Percentiles rank a stretch among this genome's conserved stretches.
These are phyloP conservation scores for Amauroascus niger DNA, from an alignment of 2,329 filamentous ascomycete genomes.

Conservation along the genomic window DNA sequence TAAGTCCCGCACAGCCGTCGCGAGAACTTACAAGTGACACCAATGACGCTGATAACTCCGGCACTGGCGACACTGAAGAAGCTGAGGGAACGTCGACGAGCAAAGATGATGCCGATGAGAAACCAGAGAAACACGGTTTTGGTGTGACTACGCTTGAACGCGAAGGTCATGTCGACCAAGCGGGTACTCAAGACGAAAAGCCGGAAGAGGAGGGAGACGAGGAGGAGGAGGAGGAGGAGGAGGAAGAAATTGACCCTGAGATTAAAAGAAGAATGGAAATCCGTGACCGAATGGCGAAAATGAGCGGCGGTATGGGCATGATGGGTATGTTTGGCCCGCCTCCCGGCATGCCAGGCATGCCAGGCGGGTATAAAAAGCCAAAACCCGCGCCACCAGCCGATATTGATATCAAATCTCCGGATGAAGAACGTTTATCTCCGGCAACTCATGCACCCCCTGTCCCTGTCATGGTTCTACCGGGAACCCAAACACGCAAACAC, in stretches of 20 bases:
- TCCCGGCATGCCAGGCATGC: constrained; percentile 44
- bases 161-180: constrained; percentile 38
- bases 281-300: constrained; percentile 91
- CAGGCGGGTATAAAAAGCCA: constrained; percentile 27
- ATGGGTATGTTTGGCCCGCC: constrained; percentile 75
- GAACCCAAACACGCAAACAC: constrained; percentile 45
- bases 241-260: constrained; percentile 82
- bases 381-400: constrained; percentile 42
- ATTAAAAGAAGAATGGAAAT: constrained; percentile 75
- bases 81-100: constrained; percentile 55
- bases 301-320: constrained; percentile 97
- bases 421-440: constrained; percentile 25
- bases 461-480: constrained; percentile 54
- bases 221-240: constrained; percentile 55
- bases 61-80: constrained; percentile 54
- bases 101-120: constrained; percentile 64
- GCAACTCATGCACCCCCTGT: constrained; percentile 35
- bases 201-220: constrained; percentile 39
- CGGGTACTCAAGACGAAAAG: constrained; percentile 26
- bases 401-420: constrained; percentile 25
- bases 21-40: constrained; percentile 51
- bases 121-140: constrained; percentile 12
- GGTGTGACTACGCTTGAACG: constrained; percentile 13
- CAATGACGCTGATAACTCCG: constrained; percentile 58
- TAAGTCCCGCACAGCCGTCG: constrained; percentile 32